phyloP scores from a whole-genome alignment of 805 yeast genomes.

The Metschnikowia orientalis region DNA sequence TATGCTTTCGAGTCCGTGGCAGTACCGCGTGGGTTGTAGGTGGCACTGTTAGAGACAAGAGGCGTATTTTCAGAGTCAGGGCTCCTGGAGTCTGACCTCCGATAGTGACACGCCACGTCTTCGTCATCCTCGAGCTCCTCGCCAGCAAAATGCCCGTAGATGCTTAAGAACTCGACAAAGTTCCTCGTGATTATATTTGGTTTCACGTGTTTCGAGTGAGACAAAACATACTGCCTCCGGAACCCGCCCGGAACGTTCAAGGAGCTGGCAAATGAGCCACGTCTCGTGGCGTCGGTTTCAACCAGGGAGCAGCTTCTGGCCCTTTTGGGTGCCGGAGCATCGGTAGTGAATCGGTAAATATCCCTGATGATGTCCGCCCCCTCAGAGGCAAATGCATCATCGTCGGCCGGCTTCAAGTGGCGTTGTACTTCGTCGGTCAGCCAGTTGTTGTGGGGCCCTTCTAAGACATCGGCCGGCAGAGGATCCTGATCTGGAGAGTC shows the following conservation, averaged over 20 bases:
- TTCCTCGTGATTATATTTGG: slow-evolving; percentile 61
- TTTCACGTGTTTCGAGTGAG: slow-evolving; percentile 9
- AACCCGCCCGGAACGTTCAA: slow-evolving; percentile 81
- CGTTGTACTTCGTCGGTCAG: slow-evolving; percentile 9
- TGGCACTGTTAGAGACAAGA: slow-evolving; percentile 19
- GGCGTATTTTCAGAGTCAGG: slow-evolving; percentile 33
- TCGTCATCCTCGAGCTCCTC: slow-evolving; percentile 67
- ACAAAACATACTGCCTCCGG: slow-evolving; percentile 60
- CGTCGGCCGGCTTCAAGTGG: slow-evolving; percentile 13
- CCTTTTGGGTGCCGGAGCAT: slow-evolving; percentile 11
- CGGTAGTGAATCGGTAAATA: slow-evolving; percentile 13
- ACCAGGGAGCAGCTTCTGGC: slow-evolving; percentile 16
- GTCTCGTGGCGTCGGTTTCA: slow-evolving; percentile 24
- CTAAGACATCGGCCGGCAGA: slow-evolving; percentile 1
- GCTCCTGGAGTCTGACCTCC: not conserved
- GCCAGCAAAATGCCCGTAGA: slow-evolving; percentile 86
- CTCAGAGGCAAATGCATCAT: slow-evolving; percentile 12
- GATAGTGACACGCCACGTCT: slow-evolving; percentile 52
- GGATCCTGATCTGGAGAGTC: too few species aligned
- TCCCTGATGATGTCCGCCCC: slow-evolving; percentile 20
- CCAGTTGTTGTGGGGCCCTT: not conserved
- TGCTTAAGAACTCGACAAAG: slow-evolving; percentile 69
- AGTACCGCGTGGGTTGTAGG: slow-evolving; percentile 43
- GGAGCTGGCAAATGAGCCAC: slow-evolving; percentile 63
- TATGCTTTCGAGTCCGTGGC: slow-evolving; percentile 73